These are phyloP conservation scores for Solanum paucissectum DNA, from an alignment of 257 asterid genomes.

Conservation along the genomic window DNA sequence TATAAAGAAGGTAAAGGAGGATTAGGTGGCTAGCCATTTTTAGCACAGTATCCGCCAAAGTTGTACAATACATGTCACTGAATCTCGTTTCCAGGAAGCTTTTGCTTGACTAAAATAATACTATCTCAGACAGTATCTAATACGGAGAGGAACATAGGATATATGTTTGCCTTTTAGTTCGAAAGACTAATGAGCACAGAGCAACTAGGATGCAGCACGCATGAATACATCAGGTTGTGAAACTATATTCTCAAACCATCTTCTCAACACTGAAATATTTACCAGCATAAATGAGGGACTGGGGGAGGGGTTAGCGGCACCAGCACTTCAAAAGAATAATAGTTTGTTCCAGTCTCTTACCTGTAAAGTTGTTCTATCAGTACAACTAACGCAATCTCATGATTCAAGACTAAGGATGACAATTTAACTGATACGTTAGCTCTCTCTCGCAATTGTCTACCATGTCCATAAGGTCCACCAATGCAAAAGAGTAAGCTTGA, in stretches of 20 bases:
- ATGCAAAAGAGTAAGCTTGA: constrained; percentile 66
- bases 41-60: neutral
- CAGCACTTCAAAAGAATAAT: neutral
- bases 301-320: neutral
- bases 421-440: constrained; percentile 51
- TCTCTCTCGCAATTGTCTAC: constrained; percentile 51
- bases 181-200: neutral
- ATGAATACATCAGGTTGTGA: neutral
- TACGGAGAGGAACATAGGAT: neutral
- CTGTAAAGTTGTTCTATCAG: constrained; percentile 80
- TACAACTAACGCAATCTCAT: constrained; percentile 76
- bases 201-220: neutral
- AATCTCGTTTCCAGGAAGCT: neutral
- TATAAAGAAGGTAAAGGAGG: neutral
- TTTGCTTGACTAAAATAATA: neutral
- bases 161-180: neutral
- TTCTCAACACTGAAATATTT: neutral
- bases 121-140: neutral
- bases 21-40: neutral
- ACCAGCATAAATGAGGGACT: neutral
- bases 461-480: constrained; percentile 92
- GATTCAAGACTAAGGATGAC: constrained; percentile 76
- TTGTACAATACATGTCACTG: neutral
- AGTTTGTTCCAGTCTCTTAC: constrained; percentile 12
- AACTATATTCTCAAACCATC: neutral